Conservation (phyloP, 1,139 yeast species). For the Debaryomyces robertsiae region DNA sequence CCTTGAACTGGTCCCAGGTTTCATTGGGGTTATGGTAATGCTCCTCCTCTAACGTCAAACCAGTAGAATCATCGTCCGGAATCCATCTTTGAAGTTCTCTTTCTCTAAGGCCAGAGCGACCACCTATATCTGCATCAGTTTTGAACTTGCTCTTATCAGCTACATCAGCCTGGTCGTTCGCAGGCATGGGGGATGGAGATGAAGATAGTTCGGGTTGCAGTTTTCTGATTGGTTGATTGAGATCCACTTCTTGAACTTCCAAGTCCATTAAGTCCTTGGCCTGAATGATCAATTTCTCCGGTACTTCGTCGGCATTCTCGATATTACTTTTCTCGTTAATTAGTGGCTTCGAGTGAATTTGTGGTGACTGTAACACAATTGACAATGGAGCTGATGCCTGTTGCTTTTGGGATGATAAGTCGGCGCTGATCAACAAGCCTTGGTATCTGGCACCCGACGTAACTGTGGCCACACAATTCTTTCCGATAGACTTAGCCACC, state of each 20-base stretch:
- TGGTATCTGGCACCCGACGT: conserved; percentile 60
- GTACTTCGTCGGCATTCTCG: conserved; percentile 34
- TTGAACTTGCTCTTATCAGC: conserved; percentile 48
- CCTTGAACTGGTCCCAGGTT: conserved; percentile 92
- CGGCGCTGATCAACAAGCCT: conserved; percentile 55
- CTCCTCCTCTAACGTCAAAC: conserved; percentile 48
- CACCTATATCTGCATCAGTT: conserved; percentile 84
- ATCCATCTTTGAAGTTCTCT: conserved; percentile 86
- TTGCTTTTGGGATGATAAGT: conserved; percentile 19
- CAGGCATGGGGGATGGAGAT: conserved; percentile 8
- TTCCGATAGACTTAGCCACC: conserved; percentile 59
- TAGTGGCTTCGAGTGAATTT: conserved; percentile 31
- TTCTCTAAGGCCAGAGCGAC: conserved; percentile 48
- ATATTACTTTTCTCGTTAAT: conserved; percentile 33
- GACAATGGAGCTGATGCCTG: conserved; percentile 40
- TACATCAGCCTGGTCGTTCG: conserved; percentile 7
- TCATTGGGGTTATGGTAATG: conserved; percentile 24
- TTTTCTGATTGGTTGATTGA: conserved; percentile 22
- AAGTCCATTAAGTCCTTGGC: conserved; percentile 68
- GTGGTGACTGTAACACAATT: conserved; percentile 55
- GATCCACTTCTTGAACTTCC: conserved; percentile 48
- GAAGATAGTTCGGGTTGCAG: conserved; percentile 1
- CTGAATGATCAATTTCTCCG: conserved; percentile 52
- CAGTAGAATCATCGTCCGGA: conserved; percentile 57
- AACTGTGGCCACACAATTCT: conserved; percentile 57